phyloP scores from a whole-genome alignment of 2,329 filamentous ascomycete genomes.

The Colletotrichum endophyticum region DNA sequence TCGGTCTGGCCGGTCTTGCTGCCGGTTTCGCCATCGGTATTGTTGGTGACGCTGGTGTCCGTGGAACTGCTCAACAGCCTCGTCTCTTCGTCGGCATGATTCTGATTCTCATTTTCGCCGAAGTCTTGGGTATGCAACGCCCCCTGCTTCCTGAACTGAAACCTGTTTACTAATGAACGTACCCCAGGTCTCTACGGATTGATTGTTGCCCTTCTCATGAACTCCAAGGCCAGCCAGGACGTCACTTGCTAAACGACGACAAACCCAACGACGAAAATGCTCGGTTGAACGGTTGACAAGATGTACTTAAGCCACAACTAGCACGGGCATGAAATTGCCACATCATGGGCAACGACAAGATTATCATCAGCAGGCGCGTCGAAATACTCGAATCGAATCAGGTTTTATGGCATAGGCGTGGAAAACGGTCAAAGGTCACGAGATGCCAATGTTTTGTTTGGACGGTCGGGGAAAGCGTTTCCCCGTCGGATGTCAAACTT shows the following conservation, averaged over 20 bases:
- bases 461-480: conserved; percentile 23
- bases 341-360: conserved; percentile 24
- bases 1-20: conserved; percentile 83
- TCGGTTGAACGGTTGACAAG: conserved; percentile 39
- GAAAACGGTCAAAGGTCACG: conserved; percentile 16
- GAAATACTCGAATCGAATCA: conserved; percentile 25
- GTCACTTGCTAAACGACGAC: conserved; percentile 59
- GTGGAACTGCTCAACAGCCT: conserved; percentile 83
- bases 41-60: conserved; percentile 87
- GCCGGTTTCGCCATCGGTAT: conserved; percentile 89
- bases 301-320: conserved; percentile 31
- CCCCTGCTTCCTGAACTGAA: not conserved
- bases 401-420: conserved; percentile 25
- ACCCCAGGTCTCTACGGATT: conserved; percentile 91
- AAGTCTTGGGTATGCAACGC: conserved; percentile 83
- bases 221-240: conserved; percentile 82
- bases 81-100: conserved; percentile 97
- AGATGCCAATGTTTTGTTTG: conserved; percentile 21
- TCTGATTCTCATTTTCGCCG: conserved; percentile 98
- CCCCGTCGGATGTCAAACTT: conserved; percentile 32
- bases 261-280: conserved; percentile 22
- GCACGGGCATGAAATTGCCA: conserved; percentile 21
- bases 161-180: conserved; percentile 25
- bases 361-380: conserved; percentile 22
- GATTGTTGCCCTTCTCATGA: conserved; percentile 99